Evolutionary conservation across 306 rosid genomes (phyloP).

Genomic region (Cucurbita maxima): DNA sequence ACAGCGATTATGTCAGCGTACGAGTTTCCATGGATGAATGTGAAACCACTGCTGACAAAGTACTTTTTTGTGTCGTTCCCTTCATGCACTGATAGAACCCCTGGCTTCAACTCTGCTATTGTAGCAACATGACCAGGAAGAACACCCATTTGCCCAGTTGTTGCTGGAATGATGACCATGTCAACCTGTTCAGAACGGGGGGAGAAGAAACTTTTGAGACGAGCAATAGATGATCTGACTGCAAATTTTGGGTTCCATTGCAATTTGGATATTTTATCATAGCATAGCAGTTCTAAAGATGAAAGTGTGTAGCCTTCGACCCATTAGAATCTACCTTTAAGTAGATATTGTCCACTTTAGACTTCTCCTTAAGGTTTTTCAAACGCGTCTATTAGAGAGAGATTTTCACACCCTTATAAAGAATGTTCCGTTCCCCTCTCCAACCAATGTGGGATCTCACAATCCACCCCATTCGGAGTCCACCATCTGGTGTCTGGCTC

Average conservation of each 20-base stretch:
- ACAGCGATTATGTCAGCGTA: slow-evolving; percentile 69
- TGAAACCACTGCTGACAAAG: slow-evolving; percentile 87
- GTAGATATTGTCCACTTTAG: no score
- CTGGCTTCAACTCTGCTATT: slow-evolving; percentile 95
- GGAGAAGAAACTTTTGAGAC: neutral
- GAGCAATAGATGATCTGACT: neutral
- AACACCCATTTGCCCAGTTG: slow-evolving; percentile 97
- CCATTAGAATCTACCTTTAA: neutral
- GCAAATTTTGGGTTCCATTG: neutral
- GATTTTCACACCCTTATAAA: no score
- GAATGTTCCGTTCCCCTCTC: no score
- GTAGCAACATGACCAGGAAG: slow-evolving; percentile 98
- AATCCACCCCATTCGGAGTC: no score
- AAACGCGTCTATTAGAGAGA: no score
- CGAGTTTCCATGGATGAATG: slow-evolving; percentile 84
- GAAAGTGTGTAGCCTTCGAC: neutral
- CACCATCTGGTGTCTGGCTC: no score
- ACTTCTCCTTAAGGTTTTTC: no score
- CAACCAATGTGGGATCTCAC: no score
- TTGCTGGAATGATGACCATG: slow-evolving; percentile 90
- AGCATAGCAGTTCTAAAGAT: neutral
- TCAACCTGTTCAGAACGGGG: slow-evolving; percentile 51
- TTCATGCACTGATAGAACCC: slow-evolving; percentile 70
- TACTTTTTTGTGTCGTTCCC: slow-evolving; percentile 65
- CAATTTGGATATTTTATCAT: neutral